Evolutionary conservation across 2,329 filamentous ascomycete species (phyloP), one percentile per base, ranked within the genome.

Genomic region (Xylariaceae sp.): DNA sequence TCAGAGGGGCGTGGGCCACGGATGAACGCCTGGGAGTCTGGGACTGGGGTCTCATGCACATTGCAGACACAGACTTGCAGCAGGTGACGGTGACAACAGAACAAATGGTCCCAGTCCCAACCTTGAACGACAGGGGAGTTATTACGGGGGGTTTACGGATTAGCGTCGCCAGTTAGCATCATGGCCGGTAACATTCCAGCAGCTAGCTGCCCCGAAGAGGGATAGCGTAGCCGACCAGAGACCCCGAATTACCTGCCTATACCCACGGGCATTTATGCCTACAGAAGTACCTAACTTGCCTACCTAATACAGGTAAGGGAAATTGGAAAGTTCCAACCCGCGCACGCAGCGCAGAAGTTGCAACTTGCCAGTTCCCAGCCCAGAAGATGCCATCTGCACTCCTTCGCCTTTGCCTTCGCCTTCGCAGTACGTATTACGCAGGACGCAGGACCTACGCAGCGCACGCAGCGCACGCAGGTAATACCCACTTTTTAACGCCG

Each of bases 71-170:
- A 34, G 53, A 53, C 57, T 62, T 51, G 53, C 58, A 58, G 55
- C 58, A 62, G 61, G 57, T 61, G 61, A 61, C 61, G 62, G 58
- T 18, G 61, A 50, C 58, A 30, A 30, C 23, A 30, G 23, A 30
- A 30, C 23, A 30, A 30, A 30, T 30, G 23, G 23, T 30, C 4
- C 23, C 23, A 30, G 23, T 30, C 23, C 23, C 23, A 30, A 30
- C 23, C 23, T 30, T 37, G 56, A 53, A 59, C 50, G 48, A 48
- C 56, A 52, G 60, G 56, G 56, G 47, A 30, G 23, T 30, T 30
- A 30, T 30, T 30, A 30, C 23, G 23, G 23, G 23, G 23, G 23
- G 23, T 30, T 30, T 30, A 18, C 8, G 44, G 11, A n/a, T 9
- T 17, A 48, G 15, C n/a, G 45, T 48, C 6, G 42, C 11, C 45